These are phyloP conservation scores for Ustilago loliicola DNA, from an alignment of 1,284 basidiomycete genomes.

Conservation along the genomic window DNA sequence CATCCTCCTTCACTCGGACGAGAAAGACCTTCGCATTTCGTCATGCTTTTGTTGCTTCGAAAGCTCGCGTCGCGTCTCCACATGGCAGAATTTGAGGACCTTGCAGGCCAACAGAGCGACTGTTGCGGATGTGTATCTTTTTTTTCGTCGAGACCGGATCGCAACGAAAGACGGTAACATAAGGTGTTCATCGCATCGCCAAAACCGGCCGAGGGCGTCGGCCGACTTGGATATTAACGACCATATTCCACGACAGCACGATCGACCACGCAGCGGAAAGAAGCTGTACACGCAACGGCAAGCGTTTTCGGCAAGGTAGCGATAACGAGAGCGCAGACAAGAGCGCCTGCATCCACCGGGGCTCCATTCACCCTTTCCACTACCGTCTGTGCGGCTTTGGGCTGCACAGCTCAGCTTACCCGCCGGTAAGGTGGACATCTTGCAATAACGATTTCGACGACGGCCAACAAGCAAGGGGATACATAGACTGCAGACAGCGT, in stretches of 20 bases:
- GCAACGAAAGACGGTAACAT: neutral
- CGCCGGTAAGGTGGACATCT: neutral
- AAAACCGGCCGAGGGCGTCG: slow-evolving; percentile 26
- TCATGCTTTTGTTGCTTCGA: neutral
- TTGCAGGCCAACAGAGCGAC: neutral
- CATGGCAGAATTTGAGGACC: neutral
- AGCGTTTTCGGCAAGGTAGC: neutral
- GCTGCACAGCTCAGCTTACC: neutral
- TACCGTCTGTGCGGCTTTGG: neutral
- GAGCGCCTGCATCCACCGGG: neutral
- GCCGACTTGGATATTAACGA: slow-evolving; percentile 15
- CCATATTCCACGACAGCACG: slow-evolving; percentile 13
- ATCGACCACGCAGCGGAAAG: slow-evolving; percentile 1
- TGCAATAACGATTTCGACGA: neutral
- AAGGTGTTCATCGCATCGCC: neutral
- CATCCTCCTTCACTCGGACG: neutral
- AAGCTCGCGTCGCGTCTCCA: slow-evolving; percentile 7
- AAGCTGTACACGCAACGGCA: neutral
- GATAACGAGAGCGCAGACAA: neutral
- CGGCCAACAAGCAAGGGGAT: neutral
- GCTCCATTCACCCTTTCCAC: neutral
- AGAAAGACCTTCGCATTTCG: neutral
- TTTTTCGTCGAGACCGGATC: neutral
- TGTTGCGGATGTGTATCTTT: slow-evolving; percentile 1
- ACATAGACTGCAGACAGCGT: neutral